Evolutionary conservation across 169 alveolate species (phyloP), one percentile per base, ranked within the genome.

Genomic region (Eimeria sp.): DNA sequence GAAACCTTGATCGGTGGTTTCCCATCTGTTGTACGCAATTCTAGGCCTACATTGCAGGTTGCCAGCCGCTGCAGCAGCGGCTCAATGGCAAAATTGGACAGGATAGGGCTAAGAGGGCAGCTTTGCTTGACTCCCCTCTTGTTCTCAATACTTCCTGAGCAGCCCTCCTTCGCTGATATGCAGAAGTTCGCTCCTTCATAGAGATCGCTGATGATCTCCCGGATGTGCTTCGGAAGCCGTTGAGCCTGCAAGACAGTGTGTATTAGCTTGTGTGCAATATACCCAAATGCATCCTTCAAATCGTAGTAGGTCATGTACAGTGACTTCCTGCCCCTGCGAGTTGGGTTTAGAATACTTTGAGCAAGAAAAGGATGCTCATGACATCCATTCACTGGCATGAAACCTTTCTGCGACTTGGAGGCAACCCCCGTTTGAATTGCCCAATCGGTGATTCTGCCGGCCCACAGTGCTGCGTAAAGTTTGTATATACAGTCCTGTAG

Each of bases 391-490:
- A 74, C 60, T 74, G 60, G 85, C 85, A 74, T 40, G 33, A 74
- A 40, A 16, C 85, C 85, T 11, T 37, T 74, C 56, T 74, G 85
- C 85, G 33, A 40, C 85, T 6, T 74, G 3, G 85, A 74, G 85
- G 60, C 85, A 54, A 74, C 58, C 6, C 85, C 58, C 1, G 60
- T 1, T 60, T 74, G 30, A 11, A 10, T 40, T 40, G 60, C 58
- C 85, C 85, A 40, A 60, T 74, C 58, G 85, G 56, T 74, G 33
- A 74, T 40, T 60, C 33, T 74, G 58, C 16, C 40, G 60, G 33
- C 58, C 85, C 85, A 74, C 85, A 74, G 85, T 40, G 58, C 60
- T 74, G 85, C 85, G 33, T 74, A 74, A n/a, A 74, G 85, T 37
- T 40, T 40, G 85, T 74, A 74, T 6, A 16, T 74, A 30, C 85